Percentiles rank a stretch among this genome's conserved stretches.
phyloP scores from a whole-genome alignment of 2,329 filamentous ascomycete genomes.

The Neonectria coccinea region DNA sequence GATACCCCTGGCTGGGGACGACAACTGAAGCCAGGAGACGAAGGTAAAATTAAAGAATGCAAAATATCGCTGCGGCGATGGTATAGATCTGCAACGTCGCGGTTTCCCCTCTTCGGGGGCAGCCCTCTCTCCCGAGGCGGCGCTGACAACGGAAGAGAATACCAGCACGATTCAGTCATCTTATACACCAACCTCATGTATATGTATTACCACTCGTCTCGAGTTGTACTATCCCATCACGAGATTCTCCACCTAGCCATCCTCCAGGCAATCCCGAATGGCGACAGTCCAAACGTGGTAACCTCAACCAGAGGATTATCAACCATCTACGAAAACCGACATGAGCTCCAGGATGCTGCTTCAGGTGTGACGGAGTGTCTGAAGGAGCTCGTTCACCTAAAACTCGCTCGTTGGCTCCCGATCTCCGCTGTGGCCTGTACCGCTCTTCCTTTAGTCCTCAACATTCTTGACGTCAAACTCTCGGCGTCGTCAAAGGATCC shows the following conservation, averaged over 20 bases:
- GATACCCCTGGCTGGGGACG: conserved; percentile 56
- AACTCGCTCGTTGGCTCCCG: conserved; percentile 59
- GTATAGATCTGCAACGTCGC: conserved; percentile 54
- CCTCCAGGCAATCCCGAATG: conserved; percentile 50
- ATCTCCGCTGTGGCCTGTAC: conserved; percentile 57
- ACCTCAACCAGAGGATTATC: conserved; percentile 46
- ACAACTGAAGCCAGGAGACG: conserved; percentile 48
- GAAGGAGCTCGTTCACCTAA: conserved; percentile 60
- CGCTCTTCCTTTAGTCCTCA: conserved; percentile 49
- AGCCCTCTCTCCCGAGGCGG: conserved; percentile 42
- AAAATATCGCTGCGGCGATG: conserved; percentile 54
- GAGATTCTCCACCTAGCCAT: conserved; percentile 59
- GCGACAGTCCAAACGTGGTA: conserved; percentile 44
- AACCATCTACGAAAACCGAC: conserved; percentile 54
- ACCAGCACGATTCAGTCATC: conserved; percentile 56
- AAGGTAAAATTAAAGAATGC: conserved; percentile 49
- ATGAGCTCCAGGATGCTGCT: conserved; percentile 59
- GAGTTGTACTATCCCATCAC: conserved; percentile 59
- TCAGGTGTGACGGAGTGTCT: conserved; percentile 59
- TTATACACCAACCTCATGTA: conserved; percentile 62
- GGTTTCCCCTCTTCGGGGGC: conserved; percentile 55
- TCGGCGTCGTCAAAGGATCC: conserved; percentile 35
- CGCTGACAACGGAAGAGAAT: conserved; percentile 45
- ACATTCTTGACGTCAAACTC: conserved; percentile 53
- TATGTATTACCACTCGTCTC: conserved; percentile 63